Evolutionary conservation across 164 flowering plant genomes (phyloP).

Genomic region (Malania oleifera): DNA sequence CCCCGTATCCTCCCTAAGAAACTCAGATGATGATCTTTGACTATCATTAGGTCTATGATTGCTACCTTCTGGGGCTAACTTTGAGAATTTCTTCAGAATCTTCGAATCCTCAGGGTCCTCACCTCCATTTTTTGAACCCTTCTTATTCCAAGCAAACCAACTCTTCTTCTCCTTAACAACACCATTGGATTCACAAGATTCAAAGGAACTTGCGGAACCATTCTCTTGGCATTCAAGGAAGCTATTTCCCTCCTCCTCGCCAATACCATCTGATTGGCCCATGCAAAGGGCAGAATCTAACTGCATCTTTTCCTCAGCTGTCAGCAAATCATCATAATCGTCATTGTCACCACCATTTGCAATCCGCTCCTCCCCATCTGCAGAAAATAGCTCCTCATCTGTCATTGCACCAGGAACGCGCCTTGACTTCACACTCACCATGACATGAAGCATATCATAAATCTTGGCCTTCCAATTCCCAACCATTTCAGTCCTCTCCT

Average conservation of each 20-base stretch:
- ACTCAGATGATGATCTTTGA: conserved; percentile 51
- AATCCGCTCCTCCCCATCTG: conserved; percentile 66
- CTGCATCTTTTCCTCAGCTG: conserved; percentile 88
- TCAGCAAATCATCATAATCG: conserved; percentile 73
- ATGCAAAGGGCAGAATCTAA: conserved; percentile 80
- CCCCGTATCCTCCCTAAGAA: conserved; percentile 42
- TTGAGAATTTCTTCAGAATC: conserved; percentile 65
- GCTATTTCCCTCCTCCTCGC: conserved; percentile 62
- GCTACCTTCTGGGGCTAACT: conserved; percentile 63
- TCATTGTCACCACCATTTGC: conserved; percentile 61
- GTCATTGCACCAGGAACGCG: conserved; percentile 99
- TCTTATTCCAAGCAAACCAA: conserved; percentile 95
- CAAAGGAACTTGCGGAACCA: conserved; percentile 39
- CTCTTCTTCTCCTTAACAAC: conserved; percentile 74
- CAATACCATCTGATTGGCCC: conserved; percentile 58
- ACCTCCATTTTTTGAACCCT: conserved; percentile 44
- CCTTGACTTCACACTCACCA: conserved; percentile 97
- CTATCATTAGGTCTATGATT: conserved; percentile 44
- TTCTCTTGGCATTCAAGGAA: conserved; percentile 44
- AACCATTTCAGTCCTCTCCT: conserved; percentile 92
- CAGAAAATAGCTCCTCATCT: conserved; percentile 94
- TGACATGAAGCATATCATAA: conserved; percentile 95
- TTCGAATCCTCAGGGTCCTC: conserved; percentile 67
- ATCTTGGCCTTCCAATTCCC: conserved; percentile 95
- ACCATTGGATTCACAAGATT: conserved; percentile 56